These are phyloP conservation scores for Erythrophleum fordii DNA, from an alignment of 306 rosid species.

Conservation along the genomic window DNA sequence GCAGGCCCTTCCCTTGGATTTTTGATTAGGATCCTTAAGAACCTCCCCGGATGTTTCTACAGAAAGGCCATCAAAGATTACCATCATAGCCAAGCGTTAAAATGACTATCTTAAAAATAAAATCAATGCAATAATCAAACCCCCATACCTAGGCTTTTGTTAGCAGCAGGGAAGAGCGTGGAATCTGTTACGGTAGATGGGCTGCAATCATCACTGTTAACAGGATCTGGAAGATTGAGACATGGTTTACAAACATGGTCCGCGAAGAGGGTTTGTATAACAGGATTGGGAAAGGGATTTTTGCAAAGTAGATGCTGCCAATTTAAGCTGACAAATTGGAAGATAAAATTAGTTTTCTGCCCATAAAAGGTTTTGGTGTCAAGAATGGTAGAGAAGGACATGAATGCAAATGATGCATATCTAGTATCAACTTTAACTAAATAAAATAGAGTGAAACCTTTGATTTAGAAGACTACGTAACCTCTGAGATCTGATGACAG, in stretches of 20 bases:
- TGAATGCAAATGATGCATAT: neutral
- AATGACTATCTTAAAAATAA: neutral
- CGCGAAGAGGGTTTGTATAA: slow-evolving; percentile 21
- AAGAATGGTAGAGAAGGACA: neutral
- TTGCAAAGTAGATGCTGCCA: slow-evolving; percentile 29
- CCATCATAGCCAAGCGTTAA: neutral
- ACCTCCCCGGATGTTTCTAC: slow-evolving; percentile 26
- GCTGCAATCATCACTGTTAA: neutral
- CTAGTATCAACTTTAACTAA: neutral
- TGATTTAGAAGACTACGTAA: slow-evolving; percentile 16
- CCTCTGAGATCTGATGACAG: neutral
- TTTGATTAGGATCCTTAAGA: slow-evolving; percentile 31
- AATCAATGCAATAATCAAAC: neutral
- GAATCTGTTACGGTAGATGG: slow-evolving; percentile 13
- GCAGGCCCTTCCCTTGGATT: neutral
- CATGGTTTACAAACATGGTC: slow-evolving; percentile 18
- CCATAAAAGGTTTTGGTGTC: neutral
- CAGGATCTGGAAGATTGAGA: neutral
- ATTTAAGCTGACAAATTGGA: slow-evolving; percentile 40
- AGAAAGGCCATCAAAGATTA: slow-evolving; percentile 10
- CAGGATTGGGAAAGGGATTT: slow-evolving; percentile 3
- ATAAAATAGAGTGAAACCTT: slow-evolving; percentile 35
- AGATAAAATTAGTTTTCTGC: slow-evolving; percentile 27
- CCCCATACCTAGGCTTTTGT: neutral
- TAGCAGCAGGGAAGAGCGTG: neutral